Evolutionary conservation across 2,329 filamentous ascomycete species (phyloP), one percentile per base, ranked within the genome.

Genomic region (Epichloe typhina): DNA sequence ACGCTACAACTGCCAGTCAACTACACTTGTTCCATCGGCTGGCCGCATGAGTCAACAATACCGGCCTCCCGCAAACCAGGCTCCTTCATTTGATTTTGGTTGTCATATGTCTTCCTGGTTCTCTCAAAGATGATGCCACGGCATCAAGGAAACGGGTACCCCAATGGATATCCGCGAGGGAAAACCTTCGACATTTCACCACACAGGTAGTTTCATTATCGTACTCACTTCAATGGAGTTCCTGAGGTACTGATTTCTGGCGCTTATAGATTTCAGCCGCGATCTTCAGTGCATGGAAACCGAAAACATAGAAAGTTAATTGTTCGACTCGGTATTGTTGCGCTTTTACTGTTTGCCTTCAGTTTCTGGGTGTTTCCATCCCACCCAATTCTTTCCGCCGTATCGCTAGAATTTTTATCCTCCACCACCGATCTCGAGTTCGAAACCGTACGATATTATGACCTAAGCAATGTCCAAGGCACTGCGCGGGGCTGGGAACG

Each of bases 371-470:
- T 90, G 47, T 86, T 88, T 67, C 80, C 88, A 56, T 73, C 73
- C 66, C 82, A 69, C 66, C 80, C 70, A 58, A 73, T 72, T 60
- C 82, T 70, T 58, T 88, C 71, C 64, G 74, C 72, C 63, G 76
- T 71, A 62, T 85, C 86, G 1, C 72, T 94, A 46, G 86, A 85
- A 33, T 75, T 91, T 37, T 71, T 90, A 47, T 81, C 82, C 39
- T 72, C 76, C 21, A 71, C 73, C 49, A 81, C 84, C 49, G 83
- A 86, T 57, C 79, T 88, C 55, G 83, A 95, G 62, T 80, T 97
- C 52, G 88, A 97, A 66, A 97, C 91, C 1, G 87, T 98, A 54
- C 87, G 91, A 65, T 97, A 98, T 70, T 97, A 97, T 69, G 93
- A 98, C 66, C 75, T 98, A 55, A 85, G 84, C 57, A 88, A 93